A percentile compares a stretch with the other conserved stretches of the same genome.
phyloP scores from a whole-genome alignment of 2,329 filamentous ascomycete genomes.

The Samsoniella hepiali region DNA sequence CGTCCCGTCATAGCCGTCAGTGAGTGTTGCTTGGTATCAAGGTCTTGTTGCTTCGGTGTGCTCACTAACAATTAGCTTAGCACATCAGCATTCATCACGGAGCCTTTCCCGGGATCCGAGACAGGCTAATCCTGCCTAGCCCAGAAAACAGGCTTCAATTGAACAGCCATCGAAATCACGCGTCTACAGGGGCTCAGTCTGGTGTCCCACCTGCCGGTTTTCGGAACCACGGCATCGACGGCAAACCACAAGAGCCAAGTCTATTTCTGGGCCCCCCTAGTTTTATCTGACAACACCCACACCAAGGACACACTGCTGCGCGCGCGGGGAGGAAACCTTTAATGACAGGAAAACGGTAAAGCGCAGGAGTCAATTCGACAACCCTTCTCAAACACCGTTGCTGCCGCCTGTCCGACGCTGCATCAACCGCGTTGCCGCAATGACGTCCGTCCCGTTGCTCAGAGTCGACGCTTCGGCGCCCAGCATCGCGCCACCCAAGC shows the following conservation, averaged over 20 bases:
- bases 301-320: neutral
- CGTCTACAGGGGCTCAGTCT: neutral
- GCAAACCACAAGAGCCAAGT: neutral
- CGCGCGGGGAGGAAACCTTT: neutral
- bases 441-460: constrained; percentile 12
- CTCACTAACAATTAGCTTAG: too few species aligned
- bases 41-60: too few species aligned
- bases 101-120: neutral
- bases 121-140: neutral
- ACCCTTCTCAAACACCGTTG: neutral
- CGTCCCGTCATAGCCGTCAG: too few species aligned
- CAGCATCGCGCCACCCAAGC: neutral
- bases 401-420: neutral
- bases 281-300: neutral
- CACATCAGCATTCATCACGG: neutral
- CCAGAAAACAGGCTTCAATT: neutral
- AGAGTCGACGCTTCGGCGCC: constrained; percentile 5
- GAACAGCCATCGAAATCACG: neutral
- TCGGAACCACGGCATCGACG: constrained; percentile 14
- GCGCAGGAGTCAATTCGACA: neutral
- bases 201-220: neutral
- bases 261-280: neutral
- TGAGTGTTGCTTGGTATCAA: too few species aligned
- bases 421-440: neutral
- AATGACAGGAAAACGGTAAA: neutral